Base-by-base conservation (phyloP, 345 rosid species). In the Eucalyptus pumila region DNA sequence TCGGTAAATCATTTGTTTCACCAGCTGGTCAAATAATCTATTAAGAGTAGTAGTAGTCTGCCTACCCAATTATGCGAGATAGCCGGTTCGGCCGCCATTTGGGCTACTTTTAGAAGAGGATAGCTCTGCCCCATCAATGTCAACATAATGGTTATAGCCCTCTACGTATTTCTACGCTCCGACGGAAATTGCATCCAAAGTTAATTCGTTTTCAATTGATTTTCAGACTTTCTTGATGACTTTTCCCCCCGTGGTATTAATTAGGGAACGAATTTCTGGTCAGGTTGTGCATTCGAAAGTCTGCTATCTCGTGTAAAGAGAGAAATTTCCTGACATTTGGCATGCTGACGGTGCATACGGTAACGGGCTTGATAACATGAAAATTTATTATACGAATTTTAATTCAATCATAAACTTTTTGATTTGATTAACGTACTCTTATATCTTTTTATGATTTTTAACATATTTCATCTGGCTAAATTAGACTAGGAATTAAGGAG, bases 341-440 rank as follows among this genome's bases (percentile, higher is more conserved):
- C 27, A 37, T 2, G 5, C 27, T 72, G 11, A 37, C 24, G 21
- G 12, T 21, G 27, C 81, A 72, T 19, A 2, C 8, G 10, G 13
- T 10, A 72, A 37, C 1, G 14, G 45, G 45, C 27, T 34, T 17
- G 83, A 76, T 40, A 40, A 40, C 1, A 76, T 40, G 3, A 10
- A 40, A 76, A 4, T 44, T 40, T 23, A 76, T 76, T 76, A 0
- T 6, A 21, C 0, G 1, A 40, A 1, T 11, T 1, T 10, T 7
- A 37, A 37, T 40, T 76, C 7, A 40, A 1, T 11, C 15, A 11
- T 21, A 7, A 10, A 21, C 3, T 11, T 40, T 76, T 1, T 21
- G 11, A 76, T 6, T 76, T 21, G 5, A 4, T 9, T 7, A 76
- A 21, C 2, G 9, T 40, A 76, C 4, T 40, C 9, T 24, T 5